Evolutionary conservation across 345 rosid species (phyloP), one percentile per base, ranked within the genome.

Genomic region (Citrus maxima): DNA sequence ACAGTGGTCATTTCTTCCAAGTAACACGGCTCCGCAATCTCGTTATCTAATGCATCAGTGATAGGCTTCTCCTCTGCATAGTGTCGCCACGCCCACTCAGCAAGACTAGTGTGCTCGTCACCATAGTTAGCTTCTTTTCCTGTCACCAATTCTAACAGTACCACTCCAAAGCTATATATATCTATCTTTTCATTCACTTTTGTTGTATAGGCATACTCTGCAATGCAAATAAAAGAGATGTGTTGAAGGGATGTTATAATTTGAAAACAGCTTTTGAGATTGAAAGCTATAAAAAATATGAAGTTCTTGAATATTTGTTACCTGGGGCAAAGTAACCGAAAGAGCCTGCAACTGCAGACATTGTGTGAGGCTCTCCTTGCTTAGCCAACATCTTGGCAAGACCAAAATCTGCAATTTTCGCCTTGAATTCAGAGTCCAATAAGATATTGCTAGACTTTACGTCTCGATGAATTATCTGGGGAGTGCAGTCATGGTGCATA

Each of bases 291-390:
- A 40, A 24, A 55, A n/a, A 10, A 6, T 77, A 13, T 27, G 67
- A 18, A 49, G 7, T 35, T 63, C 25, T 59, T 32, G 16, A 61
- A 42, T 78, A 71, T 12, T 79, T n/a, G 32, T 80, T 86, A 93
- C 99, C 99, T 37, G 99, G 99, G 49, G 98, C 98, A 42, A 93
- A 79, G 81, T 93, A 95, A 28, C 99, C 97, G 54, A 88, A 88
- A 19, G 99, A 91, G 72, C 99, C 99, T 21, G 97, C 99, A 64
- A 96, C 91, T 34, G 89, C 80, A 12, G 99, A 96, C 95, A 96
- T 85, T 9, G 95, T 90, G 76, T 88, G 93, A 61, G 86, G 83
- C 61, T 87, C 89, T 65, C 91, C 94, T 12, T 86, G 88, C 85
- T 85, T 90, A 6, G 81, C 79, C 88, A 91, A 78, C 75, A 90